Base-by-base conservation (phyloP, 768 basidiomycete species). In the Mycena belliarum region DNA sequence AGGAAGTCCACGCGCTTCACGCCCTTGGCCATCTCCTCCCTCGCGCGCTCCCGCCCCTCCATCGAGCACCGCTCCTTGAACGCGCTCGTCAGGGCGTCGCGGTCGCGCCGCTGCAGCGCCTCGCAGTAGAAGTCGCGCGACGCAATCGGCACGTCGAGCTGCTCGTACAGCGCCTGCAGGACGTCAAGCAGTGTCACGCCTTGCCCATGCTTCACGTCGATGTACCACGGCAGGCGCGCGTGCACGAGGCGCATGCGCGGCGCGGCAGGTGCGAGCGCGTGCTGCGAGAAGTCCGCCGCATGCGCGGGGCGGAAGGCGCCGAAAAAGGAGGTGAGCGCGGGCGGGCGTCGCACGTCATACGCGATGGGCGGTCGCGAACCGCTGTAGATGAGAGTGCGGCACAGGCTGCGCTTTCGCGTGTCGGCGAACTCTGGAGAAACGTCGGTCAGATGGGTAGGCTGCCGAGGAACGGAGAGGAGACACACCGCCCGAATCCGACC, bases 1-100 rank as follows among this genome's bases (percentile, higher is more conserved):
- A 82, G 65, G 59, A 75, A 82, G 65, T 82, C 81, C 21, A 82
- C 72, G 9, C 73, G 71, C 55, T 72, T 72, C 28, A 82, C 73
- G 4, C 81, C 81, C 38, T 69, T 65, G 51, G 48, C 42, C 26
- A 69, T 67, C 53, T 76, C 76, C 23, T 55, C 67, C 43, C 60
- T 49, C 20, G 66, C 65, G 14, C 38, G 20, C 45, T 48, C 32
- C 29, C 28, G 24, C 54, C 44, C 53, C 1, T 44, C 6, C 45
- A 6, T 26, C 24, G 5, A 63, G 55, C 78, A 80, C 20, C 81
- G 73, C 21, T 68, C 63, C 18, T 71, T 66, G 63, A 71, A 82
- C 24, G 78, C 68, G 0, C 52, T 57, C 1, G 69, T 69, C 55
- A 82, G 71, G 52, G 58, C 52, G 7, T 69, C 68, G 24, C 81